phyloP scores from a whole-genome alignment of 2,329 filamentous ascomycete genomes.

The Phoma sp. region DNA sequence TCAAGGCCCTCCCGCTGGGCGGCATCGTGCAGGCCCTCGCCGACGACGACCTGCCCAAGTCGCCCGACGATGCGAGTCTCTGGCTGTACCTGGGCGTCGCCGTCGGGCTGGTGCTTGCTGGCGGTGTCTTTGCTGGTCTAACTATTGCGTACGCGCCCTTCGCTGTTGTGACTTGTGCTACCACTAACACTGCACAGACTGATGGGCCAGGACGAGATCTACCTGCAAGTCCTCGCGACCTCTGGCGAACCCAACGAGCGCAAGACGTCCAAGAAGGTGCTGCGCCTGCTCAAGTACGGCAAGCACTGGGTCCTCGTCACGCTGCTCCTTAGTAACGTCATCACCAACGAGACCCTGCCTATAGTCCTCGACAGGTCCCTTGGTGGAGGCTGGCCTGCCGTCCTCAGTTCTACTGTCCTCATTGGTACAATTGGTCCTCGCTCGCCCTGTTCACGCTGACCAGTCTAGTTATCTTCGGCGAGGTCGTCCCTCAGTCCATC shows the following conservation, averaged over 20 bases:
- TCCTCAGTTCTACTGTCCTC: constrained; percentile 88
- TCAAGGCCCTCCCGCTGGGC: constrained; percentile 44
- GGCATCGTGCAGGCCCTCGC: constrained; percentile 29
- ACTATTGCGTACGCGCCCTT: constrained; percentile 79
- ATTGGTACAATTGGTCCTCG: constrained; percentile 71
- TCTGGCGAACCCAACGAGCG: constrained; percentile 86
- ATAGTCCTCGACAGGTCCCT: constrained; percentile 94
- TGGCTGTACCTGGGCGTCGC: constrained; percentile 86
- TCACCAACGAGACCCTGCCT: constrained; percentile 91
- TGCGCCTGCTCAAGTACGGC: constrained; percentile 80
- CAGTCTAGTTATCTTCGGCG: constrained; percentile 88
- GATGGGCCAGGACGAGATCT: constrained; percentile 89
- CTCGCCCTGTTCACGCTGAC: neutral
- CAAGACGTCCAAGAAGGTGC: constrained; percentile 82
- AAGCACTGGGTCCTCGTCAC: constrained; percentile 99
- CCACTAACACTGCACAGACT: constrained; percentile 52
- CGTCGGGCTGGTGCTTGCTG: constrained; percentile 80
- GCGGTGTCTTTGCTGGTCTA: constrained; percentile 92
- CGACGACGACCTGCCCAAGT: constrained; percentile 44
- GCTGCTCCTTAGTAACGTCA: constrained; percentile 91
- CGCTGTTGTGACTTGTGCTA: no score
- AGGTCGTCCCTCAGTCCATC: constrained; percentile 93
- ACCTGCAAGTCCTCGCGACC: constrained; percentile 90
- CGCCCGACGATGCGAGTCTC: constrained; percentile 66
- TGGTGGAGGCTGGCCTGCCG: constrained; percentile 92